Evolutionary conservation across 345 rosid genomes (phyloP), one percentile per base, ranked within the genome.

Genomic region (Carallia brachiata): DNA sequence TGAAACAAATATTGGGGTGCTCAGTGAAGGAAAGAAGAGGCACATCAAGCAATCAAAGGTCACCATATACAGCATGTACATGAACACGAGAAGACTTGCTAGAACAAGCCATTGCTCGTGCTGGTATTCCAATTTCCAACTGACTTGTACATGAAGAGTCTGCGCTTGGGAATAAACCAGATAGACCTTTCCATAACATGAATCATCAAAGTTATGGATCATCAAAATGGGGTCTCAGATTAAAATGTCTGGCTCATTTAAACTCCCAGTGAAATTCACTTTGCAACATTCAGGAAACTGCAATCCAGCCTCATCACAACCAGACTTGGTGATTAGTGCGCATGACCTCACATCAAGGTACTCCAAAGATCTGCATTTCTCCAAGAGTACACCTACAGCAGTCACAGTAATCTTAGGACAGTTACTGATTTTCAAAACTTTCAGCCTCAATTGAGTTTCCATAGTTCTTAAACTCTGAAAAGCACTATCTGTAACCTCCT

Each of bases 331-430:
- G 48, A 89, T 78, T 76, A 77, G 83, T 2, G 92, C 90, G 81
- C 96, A 91, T 65, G 97, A 90, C 77, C 97, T 82, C 62, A 94
- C 93, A 72, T 91, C 97, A 68, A 94, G 80, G 77, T 89, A 91
- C 71, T 90, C 88, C 69, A 88, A 67, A 60, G 86, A 77, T 52
- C 34, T 71, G 78, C 95, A 91, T 67, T 82, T 88, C 60, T 79
- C 87, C 85, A 95, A 82, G 61, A 95, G 86, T 79, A 84, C 70
- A 73, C 85, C 74, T 61, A 95, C 71, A 56, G 93, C 99, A 27
- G 75, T 72, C 30, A 89, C 89, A 2, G 93, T 85, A 63, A 95
- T 85, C 75, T 83, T 85, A 1, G 87, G 83, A 56, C 99, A 94
- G 79, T 87, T 89, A 63, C 92, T 85, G 68, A 88, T 82, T 78